These are phyloP conservation scores for Botrytis sinoallii DNA, from an alignment of 2,329 filamentous ascomycete genomes.

Conservation along the genomic window DNA sequence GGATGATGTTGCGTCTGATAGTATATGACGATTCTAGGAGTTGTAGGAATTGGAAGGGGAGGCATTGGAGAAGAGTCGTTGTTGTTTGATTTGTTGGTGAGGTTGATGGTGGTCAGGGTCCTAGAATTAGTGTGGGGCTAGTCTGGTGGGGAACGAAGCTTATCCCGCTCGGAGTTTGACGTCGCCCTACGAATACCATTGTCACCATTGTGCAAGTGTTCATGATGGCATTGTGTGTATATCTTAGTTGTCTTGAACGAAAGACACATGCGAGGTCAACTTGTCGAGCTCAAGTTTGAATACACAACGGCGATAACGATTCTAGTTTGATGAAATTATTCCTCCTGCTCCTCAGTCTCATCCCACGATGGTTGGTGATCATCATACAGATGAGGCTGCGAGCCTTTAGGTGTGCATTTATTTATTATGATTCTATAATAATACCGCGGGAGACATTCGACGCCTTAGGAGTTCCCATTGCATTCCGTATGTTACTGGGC, in stretches of 20 bases:
- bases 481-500: not conserved
- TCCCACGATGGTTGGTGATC: not conserved
- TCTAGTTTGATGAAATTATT: not conserved
- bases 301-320: not conserved
- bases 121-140: not conserved
- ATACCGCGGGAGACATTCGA: not conserved
- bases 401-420: not conserved
- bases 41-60: constrained; percentile 31
- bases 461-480: not conserved
- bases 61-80: constrained; percentile 28
- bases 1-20: constrained; percentile 62
- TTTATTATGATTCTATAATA: not conserved
- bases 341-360: not conserved
- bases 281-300: not conserved
- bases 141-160: not conserved
- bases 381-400: not conserved
- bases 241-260: not conserved
- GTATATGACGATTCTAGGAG: constrained; percentile 51
- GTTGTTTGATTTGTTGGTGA: not conserved
- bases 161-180: not conserved
- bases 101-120: constrained; percentile 5
- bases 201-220: not conserved
- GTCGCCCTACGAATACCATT: not conserved
- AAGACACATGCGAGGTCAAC: no score
- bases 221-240: not conserved